Evolutionary conservation across 305 asterid species (phyloP), one percentile per base, ranked within the genome.

Genomic region (Solanum hybrid): DNA sequence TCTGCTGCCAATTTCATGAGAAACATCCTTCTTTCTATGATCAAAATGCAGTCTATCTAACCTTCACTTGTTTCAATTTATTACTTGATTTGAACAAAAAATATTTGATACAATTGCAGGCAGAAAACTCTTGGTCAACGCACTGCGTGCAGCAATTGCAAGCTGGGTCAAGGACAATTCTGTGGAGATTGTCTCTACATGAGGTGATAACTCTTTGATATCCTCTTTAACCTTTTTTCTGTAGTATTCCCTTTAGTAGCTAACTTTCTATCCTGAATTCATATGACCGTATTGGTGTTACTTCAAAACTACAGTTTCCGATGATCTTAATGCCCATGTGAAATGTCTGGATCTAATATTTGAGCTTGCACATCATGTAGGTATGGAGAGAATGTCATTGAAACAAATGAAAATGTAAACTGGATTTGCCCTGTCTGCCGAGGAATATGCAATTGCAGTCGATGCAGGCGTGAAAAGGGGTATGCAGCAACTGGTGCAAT

Each of bases 351-450:
- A 81, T 81, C 86, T 81, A 42, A 81, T 42, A 81, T 4, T 27
- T 40, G 86, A 40, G 71, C 86, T 14, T 45, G 60, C 26, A 45
- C 13, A 27, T 26, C 88, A 82, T 91, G 84, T 89, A 95, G 97
- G 91, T 95, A 95, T 51, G 98, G 98, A 40, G 98, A 95, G 93
- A 94, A 95, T 78, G 92, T 95, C 35, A 72, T 26, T 8, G 98
- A 95, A 91, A 96, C 89, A 88, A 95, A 92, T 89, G 86, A 90
- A 90, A 94, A 94, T 27, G 90, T 90, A 26, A 91, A 91, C 24
- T 95, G 98, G 98, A 87, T 93, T 69, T 95, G 98, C 91, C 97
- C 98, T 2, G 94, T 89, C 26, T 95, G 98, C 86, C 94, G 97
- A 66, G 98, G 94, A 86, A 93, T 95, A 92, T 95, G 98, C 92